Percentiles rank a stretch among this genome's conserved stretches.
phyloP scores from a whole-genome alignment of 192 early-diverging fungal genomes.

The Endogone sp. region DNA sequence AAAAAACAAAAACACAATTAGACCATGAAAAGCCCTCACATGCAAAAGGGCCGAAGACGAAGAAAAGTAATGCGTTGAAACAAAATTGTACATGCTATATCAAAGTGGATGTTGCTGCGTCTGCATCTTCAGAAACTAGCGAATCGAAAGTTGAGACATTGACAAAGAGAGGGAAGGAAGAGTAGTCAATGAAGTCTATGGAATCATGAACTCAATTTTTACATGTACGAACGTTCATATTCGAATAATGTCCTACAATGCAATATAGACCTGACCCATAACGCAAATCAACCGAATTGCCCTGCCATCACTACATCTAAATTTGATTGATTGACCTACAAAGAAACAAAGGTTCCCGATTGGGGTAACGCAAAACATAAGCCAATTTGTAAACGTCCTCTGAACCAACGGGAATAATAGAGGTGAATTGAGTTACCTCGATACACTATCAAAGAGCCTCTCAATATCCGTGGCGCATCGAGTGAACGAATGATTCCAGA shows the following conservation, averaged over 20 bases:
- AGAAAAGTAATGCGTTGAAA: not conserved
- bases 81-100: not conserved
- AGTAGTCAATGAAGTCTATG: not conserved
- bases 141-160: not conserved
- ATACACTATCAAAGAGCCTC: constrained; percentile 71
- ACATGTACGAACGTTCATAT: not conserved
- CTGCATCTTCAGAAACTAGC: not conserved
- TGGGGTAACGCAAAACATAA: not conserved
- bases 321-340: not conserved
- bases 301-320: not conserved
- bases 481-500: constrained; percentile 58
- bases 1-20: too few species aligned
- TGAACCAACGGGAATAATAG: too few species aligned
- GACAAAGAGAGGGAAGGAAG: not conserved
- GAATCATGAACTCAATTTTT: not conserved
- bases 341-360: not conserved
- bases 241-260: too few species aligned
- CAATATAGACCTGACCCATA: too few species aligned
- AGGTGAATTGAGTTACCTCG: constrained; percentile 25
- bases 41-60: not conserved
- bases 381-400: not conserved
- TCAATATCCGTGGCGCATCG: constrained; percentile 79
- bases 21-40: too few species aligned
- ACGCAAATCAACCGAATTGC: too few species aligned
- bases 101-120: not conserved